These are phyloP conservation scores for Wickerhamomyces xylosicus DNA, from an alignment of 805 yeast species.

Conservation along the genomic window DNA sequence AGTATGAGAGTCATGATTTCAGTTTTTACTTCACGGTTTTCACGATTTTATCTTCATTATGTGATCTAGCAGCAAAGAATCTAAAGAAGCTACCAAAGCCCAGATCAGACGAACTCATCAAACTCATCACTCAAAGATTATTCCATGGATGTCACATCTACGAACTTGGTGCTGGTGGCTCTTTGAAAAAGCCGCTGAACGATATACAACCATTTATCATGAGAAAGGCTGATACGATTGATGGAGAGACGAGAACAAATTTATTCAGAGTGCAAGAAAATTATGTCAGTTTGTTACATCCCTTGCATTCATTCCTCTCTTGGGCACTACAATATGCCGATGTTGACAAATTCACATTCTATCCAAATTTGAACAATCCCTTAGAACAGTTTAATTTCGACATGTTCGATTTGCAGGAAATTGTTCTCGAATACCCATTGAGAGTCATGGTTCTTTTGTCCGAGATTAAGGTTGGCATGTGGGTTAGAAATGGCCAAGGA, in stretches of 20 bases:
- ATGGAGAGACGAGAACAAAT: constrained; percentile 20
- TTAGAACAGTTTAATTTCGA: constrained; percentile 1
- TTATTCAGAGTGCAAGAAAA: constrained; percentile 33
- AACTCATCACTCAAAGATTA: constrained; percentile 6
- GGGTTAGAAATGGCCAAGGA: constrained; percentile 92
- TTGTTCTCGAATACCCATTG: constrained; percentile 62
- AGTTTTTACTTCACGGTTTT: constrained; percentile 25
- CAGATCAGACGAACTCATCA: constrained; percentile 1
- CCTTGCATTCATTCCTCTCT: constrained; percentile 63
- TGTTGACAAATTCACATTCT: constrained; percentile 4
- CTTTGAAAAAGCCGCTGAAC: neutral
- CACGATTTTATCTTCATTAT: constrained; percentile 56
- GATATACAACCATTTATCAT: constrained; percentile 6
- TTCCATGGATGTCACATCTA: neutral
- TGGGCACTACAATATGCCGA: constrained; percentile 52
- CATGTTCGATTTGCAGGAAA: constrained; percentile 3
- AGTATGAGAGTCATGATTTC: constrained; percentile 77
- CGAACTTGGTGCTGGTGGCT: neutral
- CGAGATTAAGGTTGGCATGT: constrained; percentile 79
- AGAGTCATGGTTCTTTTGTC: constrained; percentile 69
- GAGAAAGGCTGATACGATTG: constrained; percentile 13
- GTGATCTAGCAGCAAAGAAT: constrained; percentile 41
- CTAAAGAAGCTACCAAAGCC: constrained; percentile 14
- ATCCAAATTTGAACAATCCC: neutral
- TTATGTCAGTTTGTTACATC: constrained; percentile 66